Evolutionary conservation across 2,329 filamentous ascomycete species (phyloP), one percentile per base, ranked within the genome.

Genomic region (Verticillium klebahnii): DNA sequence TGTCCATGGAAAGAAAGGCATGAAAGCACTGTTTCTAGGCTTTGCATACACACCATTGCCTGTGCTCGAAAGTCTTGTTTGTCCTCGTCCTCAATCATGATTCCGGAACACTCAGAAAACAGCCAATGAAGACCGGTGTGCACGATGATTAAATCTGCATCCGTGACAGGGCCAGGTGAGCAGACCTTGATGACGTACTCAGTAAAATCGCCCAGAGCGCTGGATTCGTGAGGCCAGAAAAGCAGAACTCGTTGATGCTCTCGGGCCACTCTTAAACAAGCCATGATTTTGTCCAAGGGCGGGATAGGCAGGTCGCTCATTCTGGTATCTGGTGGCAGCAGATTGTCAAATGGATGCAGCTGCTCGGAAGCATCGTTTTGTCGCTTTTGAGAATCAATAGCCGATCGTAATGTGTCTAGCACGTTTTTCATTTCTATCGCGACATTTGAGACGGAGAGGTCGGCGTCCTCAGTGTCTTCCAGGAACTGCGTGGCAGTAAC

Each of bases 401-500:
- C 62, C 17, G 59, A 58, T 14, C 60, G 56, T 2, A 69, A 61
- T 4, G 60, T 56, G 1, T 67, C 61, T 8, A 69, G 52, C 9
- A 66, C 63, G 0, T 63, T 60, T 17, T 61, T 60, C 66, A 70
- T 70, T 34, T 69, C 69, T 1, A 59, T 40, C 0, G 65, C 34
- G 14, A 36, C 11, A 8, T 14, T 36, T 36, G 34, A 11, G 34
- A 36, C 14, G 9, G 34, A 11, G 14, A 36, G 34, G 34, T 36
- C 34, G 12, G 34, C 14, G 34, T 65, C 62, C 39, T 70, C 61
- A 31, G 65, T 60, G 17, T 62, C 58, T 11, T 54, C 58, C 2
- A 70, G 62, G 36, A 70, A 69, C 25, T 29, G 62, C 9, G 63
- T 66, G 1, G 69, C 69, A 9, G 66, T 68, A 2, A 67, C 63